Percentiles rank a stretch among this genome's conserved stretches.
Evolutionary conservation across 495 filamentous ascomycete species (phyloP).

Genomic region (Cairneyella variabilis): DNA sequence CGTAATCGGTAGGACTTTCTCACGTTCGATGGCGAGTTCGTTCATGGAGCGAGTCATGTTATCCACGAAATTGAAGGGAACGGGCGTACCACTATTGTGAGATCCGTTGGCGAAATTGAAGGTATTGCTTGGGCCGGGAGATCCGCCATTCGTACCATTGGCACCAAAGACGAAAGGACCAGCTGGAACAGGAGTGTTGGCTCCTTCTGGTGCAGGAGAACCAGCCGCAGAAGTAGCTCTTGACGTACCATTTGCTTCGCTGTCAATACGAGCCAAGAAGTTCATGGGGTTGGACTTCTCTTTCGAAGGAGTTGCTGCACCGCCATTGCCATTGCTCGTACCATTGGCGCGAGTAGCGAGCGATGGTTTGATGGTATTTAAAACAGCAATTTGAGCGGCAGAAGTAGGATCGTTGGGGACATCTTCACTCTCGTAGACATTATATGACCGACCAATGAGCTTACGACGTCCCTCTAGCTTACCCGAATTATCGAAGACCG

Average conservation of each 20-base stretch:
- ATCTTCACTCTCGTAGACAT: constrained; percentile 84
- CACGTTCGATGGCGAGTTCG: constrained; percentile 60
- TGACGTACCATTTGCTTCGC: constrained; percentile 53
- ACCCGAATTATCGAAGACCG: constrained; percentile 72
- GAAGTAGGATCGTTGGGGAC: constrained; percentile 86
- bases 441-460: constrained; percentile 78
- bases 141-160: constrained; percentile 41
- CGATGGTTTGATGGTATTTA: constrained; percentile 62
- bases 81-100: constrained; percentile 26
- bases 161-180: constrained; percentile 45
- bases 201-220: constrained; percentile 78
- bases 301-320: constrained; percentile 47
- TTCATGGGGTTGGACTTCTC: constrained; percentile 49
- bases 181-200: constrained; percentile 60
- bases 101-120: constrained; percentile 29
- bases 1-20: constrained; percentile 74
- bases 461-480: constrained; percentile 77
- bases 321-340: constrained; percentile 17
- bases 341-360: constrained; percentile 33
- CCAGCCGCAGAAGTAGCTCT: constrained; percentile 81
- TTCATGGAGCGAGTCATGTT: constrained; percentile 42
- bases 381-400: constrained; percentile 74
- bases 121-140: constrained; percentile 34
- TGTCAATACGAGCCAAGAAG: constrained; percentile 49
- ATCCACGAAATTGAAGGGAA: constrained; percentile 25